Evolutionary conservation across 192 early-diverging fungal species (phyloP).

Genomic region (Coemansia sp.): DNA sequence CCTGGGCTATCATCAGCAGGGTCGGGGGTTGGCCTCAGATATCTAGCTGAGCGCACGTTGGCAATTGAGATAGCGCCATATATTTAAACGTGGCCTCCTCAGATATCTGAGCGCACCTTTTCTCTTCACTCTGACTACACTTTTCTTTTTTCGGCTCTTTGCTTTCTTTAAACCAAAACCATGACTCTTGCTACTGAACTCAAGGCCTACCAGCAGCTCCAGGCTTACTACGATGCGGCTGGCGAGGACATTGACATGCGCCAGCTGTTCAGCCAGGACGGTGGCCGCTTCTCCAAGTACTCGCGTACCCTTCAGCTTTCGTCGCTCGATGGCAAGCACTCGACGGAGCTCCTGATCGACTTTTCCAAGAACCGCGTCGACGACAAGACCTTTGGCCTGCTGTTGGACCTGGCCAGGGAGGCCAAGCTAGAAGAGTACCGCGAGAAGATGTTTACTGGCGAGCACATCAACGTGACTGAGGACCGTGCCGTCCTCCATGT

Average conservation of each 20-base stretch:
- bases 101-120: neutral
- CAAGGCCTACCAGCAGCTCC: conserved; percentile 83
- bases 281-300: conserved; percentile 77
- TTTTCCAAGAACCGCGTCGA: conserved; percentile 95
- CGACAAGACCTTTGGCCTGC: conserved; percentile 74
- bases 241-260: conserved; percentile 77
- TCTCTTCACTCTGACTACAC: neutral
- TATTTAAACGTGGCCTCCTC: neutral
- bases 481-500: conserved; percentile 94
- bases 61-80: neutral
- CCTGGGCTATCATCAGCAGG: neutral
- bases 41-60: neutral
- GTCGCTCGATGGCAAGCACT: conserved; percentile 57
- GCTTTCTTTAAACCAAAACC: neutral
- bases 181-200: conserved; percentile 80
- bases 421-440: conserved; percentile 86
- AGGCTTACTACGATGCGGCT: conserved; percentile 78
- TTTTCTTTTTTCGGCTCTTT: neutral
- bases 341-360: conserved; percentile 76
- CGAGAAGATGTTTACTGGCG: conserved; percentile 91
- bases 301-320: conserved; percentile 66
- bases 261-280: conserved; percentile 76
- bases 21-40: neutral
- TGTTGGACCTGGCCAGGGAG: conserved; percentile 82
- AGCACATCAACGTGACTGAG: conserved; percentile 96